phyloP scores from a whole-genome alignment of 495 filamentous ascomycete species.

The Xanthoparmelia taractica region DNA sequence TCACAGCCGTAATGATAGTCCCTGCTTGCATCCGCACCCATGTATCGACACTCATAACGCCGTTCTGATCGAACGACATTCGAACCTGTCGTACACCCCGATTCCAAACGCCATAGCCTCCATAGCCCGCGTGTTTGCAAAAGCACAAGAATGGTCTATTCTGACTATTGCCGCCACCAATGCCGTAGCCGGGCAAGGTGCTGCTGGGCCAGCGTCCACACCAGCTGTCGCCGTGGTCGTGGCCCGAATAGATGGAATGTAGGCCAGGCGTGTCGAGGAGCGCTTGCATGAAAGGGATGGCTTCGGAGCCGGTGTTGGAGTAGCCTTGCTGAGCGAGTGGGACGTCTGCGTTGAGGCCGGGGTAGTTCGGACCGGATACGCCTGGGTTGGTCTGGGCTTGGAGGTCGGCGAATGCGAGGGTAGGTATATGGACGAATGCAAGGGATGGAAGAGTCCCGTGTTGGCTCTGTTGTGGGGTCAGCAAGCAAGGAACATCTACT shows the following conservation, averaged over 20 bases:
- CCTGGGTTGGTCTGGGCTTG: constrained; percentile 43
- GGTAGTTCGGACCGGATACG: constrained; percentile 37
- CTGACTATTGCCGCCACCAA: constrained; percentile 11
- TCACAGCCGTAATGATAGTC: constrained; percentile 46
- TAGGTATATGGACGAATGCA: constrained; percentile 68
- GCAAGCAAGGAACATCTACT: background rate
- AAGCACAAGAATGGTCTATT: constrained; percentile 47
- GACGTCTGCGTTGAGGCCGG: constrained; percentile 59
- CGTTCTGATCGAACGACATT: constrained; percentile 34
- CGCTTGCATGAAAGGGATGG: constrained; percentile 54
- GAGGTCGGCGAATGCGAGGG: constrained; percentile 41
- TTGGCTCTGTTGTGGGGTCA: constrained; percentile 15
- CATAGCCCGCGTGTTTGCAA: constrained; percentile 62
- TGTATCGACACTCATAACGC: constrained; percentile 43
- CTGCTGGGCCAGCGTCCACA: constrained; percentile 34
- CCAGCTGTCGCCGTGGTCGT: constrained; percentile 67
- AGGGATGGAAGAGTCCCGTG: constrained; percentile 52
- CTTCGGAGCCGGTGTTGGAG: constrained; percentile 45
- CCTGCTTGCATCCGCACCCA: constrained; percentile 61
- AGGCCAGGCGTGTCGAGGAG: constrained; percentile 49
- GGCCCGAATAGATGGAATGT: constrained; percentile 57
- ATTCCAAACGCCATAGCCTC: constrained; percentile 59
- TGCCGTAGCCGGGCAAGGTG: constrained; percentile 17
- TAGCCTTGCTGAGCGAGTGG: constrained; percentile 49
- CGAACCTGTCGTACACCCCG: constrained; percentile 53